Evolutionary conservation across 106 monocot genomes (phyloP), one percentile per base, ranked within the genome.

Genomic region (Dendrobium chrysotoxum): DNA sequence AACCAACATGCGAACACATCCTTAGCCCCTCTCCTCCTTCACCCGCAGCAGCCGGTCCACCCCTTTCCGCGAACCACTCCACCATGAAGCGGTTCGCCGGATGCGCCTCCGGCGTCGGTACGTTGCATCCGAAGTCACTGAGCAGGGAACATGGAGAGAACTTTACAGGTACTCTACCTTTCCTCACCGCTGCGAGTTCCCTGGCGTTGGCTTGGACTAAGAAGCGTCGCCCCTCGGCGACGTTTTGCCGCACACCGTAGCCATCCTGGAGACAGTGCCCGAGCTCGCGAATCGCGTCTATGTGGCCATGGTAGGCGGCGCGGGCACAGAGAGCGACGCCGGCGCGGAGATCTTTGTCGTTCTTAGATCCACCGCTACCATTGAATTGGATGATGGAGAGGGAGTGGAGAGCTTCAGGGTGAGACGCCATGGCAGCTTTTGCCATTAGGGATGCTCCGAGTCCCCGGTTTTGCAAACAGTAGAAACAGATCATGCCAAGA

Each of bases 181-280:
- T 26, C 71, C 39, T 39, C 26, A 73, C 80, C 38, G 83, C 57
- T 30, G 87, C 84, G 77, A 91, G 84, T 80, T 91, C 89, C 0
- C 84, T 78, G 15, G 83, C 84, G 84, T 85, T 86, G 72, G 90
- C 89, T 50, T 90, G 79, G 30, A 86, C 17, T 8, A 92, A 83
- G 65, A 90, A 86, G 5, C 90, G 83, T 16, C 88, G 82, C 26
- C 92, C 92, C 75, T 86, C 84, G 16, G 83, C 77, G 28, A 85
- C 78, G 75, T 92, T 82, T 17, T 77, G 81, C 41, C 90, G 82
- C 25, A 92, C 83, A 15, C 92, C 91, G 78, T 91, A 91, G 54
- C 91, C 91, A 82, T 91, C 91, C 66, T 86, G 88, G n/a, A 91
- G 86, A 54, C 91, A 91, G 86, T 91, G 88, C 7, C 91, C 91